Conservation (phyloP, 2,329 filamentous ascomycete species). For the Botrytis elliptica region DNA sequence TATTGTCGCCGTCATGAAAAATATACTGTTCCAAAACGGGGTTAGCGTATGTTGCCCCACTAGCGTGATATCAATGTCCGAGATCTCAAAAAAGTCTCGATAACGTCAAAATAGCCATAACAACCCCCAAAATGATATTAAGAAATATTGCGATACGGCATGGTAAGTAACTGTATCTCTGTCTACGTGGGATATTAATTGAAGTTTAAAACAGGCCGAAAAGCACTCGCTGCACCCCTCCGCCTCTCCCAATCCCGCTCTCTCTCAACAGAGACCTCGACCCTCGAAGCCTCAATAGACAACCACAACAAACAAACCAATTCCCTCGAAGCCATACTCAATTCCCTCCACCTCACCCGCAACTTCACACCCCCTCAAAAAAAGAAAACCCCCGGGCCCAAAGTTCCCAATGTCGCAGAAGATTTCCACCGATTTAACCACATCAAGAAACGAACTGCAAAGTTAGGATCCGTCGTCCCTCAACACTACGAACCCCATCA, state of each 20-base stretch:
- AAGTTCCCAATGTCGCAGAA: conserved; percentile 21
- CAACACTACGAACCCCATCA: conserved; percentile 64
- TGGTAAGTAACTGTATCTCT: conserved; percentile 43
- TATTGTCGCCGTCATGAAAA: neutral
- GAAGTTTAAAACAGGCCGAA: conserved; percentile 47
- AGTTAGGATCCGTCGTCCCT: conserved; percentile 50
- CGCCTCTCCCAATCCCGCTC: conserved; percentile 42
- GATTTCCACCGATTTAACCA: conserved; percentile 31
- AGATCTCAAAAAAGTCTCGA: conserved; percentile 34
- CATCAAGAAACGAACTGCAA: conserved; percentile 48
- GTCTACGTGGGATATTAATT: conserved; percentile 25
- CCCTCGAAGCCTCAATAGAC: conserved; percentile 24
- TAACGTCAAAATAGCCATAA: conserved; percentile 15
- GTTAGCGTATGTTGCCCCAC: conserved; percentile 22
- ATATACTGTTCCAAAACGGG: conserved; percentile 17
- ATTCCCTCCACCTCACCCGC: conserved; percentile 29
- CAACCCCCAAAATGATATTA: conserved; percentile 51
- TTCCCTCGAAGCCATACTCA: conserved; percentile 30
- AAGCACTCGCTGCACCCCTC: conserved; percentile 49
- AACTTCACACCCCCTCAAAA: conserved; percentile 23
- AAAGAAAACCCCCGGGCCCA: neutral
- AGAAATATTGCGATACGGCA: conserved; percentile 55
- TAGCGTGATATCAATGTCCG: conserved; percentile 26
- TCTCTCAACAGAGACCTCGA: conserved; percentile 38
- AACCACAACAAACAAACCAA: conserved; percentile 24